Conservation (phyloP, 169 alveolate genomes). For the Plasmodium gonderi region DNA sequence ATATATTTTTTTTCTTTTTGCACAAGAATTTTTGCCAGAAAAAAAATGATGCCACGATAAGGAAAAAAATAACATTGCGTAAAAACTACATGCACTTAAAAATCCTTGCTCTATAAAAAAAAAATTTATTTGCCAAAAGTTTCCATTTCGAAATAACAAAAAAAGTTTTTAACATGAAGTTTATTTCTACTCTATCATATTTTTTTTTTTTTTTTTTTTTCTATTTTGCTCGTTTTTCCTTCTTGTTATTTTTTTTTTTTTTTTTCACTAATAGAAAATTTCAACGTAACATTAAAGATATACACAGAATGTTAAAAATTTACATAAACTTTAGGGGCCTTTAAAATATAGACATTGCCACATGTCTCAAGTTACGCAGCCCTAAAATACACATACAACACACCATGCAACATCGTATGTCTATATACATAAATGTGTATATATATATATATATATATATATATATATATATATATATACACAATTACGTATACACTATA, state of each 20-base stretch:
- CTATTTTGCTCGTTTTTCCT: not conserved
- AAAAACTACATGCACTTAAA: not conserved
- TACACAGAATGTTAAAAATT: not conserved
- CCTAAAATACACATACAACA: too few species aligned
- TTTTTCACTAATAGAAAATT: not conserved
- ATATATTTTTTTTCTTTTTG: not conserved
- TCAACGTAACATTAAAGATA: not conserved
- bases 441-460: too few species aligned
- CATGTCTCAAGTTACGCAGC: too few species aligned
- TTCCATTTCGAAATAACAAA: constrained; percentile 7
- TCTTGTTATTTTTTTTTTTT: not conserved
- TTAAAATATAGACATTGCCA: not conserved
- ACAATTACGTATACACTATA: not conserved
- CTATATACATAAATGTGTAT: too few species aligned
- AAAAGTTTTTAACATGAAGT: not conserved
- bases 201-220: constrained; percentile 1
- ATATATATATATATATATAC: not conserved
- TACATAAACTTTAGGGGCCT: not conserved
- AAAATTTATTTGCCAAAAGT: constrained; percentile 1
- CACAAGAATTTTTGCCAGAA: too few species aligned
- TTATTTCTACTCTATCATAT: not conserved
- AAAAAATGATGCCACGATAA: too few species aligned
- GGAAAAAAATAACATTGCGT: too few species aligned
- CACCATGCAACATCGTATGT: too few species aligned
- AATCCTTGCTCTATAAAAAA: not conserved